phyloP scores from a whole-genome alignment of 306 rosid species.

The Datisca glomerata region DNA sequence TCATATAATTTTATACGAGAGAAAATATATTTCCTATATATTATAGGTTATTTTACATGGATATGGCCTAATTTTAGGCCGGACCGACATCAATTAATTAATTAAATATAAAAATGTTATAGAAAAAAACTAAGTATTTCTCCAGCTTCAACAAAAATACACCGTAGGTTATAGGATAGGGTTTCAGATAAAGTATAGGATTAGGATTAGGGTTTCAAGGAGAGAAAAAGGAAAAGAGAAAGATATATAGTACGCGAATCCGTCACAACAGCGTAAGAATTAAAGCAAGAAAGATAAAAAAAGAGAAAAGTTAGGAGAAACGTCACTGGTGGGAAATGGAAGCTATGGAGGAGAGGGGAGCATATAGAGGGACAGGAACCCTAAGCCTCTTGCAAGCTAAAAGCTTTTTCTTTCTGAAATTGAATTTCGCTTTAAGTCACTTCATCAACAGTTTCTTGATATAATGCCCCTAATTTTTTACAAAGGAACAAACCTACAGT shows the following conservation, averaged over 20 bases:
- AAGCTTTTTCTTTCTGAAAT: neutral
- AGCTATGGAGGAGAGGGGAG: neutral
- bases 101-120: neutral
- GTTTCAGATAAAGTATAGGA: slow-evolving; percentile 10
- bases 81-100: too few species aligned
- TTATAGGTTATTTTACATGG: too few species aligned
- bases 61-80: too few species aligned
- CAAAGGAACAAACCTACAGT: too few species aligned
- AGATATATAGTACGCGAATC: slow-evolving; percentile 27
- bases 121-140: too few species aligned
- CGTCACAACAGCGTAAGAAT: slow-evolving; percentile 28
- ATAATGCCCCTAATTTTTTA: too few species aligned
- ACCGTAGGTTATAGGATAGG: slow-evolving; percentile 10
- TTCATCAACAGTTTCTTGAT: too few species aligned
- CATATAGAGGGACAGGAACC: neutral
- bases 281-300: slow-evolving; percentile 15
- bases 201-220: slow-evolving; percentile 20
- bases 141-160: too few species aligned
- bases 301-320: slow-evolving; percentile 15
- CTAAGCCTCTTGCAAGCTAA: neutral
- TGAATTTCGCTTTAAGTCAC: neutral
- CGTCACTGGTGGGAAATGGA: slow-evolving; percentile 23
- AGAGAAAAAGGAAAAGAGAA: neutral
- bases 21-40: too few species aligned
- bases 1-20: too few species aligned